phyloP scores from a whole-genome alignment of 73 alveolate species.

The Symbiodinium natans region DNA sequence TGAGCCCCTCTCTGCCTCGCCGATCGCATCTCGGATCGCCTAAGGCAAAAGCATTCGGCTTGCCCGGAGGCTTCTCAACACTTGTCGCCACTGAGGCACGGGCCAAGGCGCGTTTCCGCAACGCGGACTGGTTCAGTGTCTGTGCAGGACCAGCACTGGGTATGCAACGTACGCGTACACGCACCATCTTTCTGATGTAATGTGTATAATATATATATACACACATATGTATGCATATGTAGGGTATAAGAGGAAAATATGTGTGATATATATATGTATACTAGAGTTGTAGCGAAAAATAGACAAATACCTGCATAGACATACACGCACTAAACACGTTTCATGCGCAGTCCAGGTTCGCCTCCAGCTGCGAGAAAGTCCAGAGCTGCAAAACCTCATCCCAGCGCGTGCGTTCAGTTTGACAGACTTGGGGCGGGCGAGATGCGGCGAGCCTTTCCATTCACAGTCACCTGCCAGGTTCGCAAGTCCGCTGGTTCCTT shows the following conservation, averaged over 20 bases:
- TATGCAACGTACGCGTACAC: no score
- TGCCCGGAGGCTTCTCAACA: not conserved
- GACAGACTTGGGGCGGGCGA: no score
- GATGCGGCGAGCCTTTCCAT: slow-evolving; percentile 44
- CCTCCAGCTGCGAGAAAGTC: slow-evolving; percentile 86
- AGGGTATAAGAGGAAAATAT: no score
- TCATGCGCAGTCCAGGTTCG: not conserved
- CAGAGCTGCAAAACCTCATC: slow-evolving; percentile 50
- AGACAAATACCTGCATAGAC: no score
- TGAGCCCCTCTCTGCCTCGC: slow-evolving; percentile 12
- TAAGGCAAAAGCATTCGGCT: not conserved
- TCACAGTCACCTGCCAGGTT: slow-evolving; percentile 14
- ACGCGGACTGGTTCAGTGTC: slow-evolving; percentile 53
- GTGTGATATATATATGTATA: no score
- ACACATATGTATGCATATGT: no score
- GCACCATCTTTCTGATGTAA: no score
- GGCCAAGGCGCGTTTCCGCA: slow-evolving; percentile 65
- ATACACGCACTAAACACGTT: no score
- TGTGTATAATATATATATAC: no score
- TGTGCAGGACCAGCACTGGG: not conserved
- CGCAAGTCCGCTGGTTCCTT: no score
- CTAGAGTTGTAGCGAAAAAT: no score
- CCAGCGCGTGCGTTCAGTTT: not conserved
- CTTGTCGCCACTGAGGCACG: not conserved
- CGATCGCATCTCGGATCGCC: slow-evolving; percentile 71